Evolutionary conservation across 495 filamentous ascomycete genomes (phyloP).

Genomic region (Paragyromitra xinjiangensis): DNA sequence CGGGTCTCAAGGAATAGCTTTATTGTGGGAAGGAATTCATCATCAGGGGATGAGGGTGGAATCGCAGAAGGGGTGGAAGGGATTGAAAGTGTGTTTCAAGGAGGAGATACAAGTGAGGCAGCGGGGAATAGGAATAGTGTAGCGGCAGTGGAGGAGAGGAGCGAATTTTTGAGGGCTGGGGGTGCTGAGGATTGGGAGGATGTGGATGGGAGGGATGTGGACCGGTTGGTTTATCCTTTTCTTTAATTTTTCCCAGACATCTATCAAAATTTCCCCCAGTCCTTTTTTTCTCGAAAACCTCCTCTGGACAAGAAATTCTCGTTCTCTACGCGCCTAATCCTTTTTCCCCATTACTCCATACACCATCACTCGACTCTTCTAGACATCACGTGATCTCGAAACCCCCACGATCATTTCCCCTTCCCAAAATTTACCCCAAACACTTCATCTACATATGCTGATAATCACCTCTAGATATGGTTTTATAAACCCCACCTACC

Average conservation of each 20-base stretch:
- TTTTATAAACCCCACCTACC: constrained; percentile 74
- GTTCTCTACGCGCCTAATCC: neutral
- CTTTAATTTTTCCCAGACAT: neutral
- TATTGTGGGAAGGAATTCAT: constrained; percentile 41
- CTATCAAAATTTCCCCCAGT: neutral
- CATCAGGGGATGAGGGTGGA: constrained; percentile 41
- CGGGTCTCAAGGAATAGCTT: constrained; percentile 47
- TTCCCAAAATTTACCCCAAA: neutral
- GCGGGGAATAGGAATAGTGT: constrained; percentile 19
- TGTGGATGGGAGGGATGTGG: constrained; percentile 83
- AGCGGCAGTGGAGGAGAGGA: constrained; percentile 32
- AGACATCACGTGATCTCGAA: constrained; percentile 42
- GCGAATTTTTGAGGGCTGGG: constrained; percentile 66
- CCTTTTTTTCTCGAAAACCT: neutral
- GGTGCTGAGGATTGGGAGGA: constrained; percentile 97
- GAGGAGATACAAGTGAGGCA: constrained; percentile 7
- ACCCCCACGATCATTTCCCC: constrained; percentile 1
- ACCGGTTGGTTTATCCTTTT: constrained; percentile 62
- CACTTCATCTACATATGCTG: neutral
- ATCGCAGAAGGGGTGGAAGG: constrained; percentile 41
- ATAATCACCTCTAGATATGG: constrained; percentile 71
- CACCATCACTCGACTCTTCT: constrained; percentile 33
- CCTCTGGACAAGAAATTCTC: no score
- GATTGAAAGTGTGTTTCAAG: constrained; percentile 32
- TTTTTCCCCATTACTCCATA: constrained; percentile 17